Evolutionary conservation across 164 flowering plant species (phyloP).

Genomic region (Dillenia turbinata): DNA sequence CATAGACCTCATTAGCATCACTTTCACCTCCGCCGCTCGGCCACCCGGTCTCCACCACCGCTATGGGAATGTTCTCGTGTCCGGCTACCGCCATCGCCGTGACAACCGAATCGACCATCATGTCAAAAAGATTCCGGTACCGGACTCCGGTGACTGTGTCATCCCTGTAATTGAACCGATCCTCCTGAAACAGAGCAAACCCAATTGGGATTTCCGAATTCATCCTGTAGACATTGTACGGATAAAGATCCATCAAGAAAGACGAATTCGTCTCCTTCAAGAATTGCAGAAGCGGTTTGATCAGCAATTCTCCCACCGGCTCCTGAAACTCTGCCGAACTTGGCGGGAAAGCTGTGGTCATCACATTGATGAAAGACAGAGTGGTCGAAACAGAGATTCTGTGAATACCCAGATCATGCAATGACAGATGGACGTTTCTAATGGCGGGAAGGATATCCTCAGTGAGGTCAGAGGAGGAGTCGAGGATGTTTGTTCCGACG

Average conservation of each 20-base stretch:
- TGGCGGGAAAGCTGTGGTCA: conserved; percentile 67
- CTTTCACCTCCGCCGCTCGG: conserved; percentile 55
- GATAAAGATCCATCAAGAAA: conserved; percentile 60
- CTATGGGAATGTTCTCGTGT: conserved; percentile 52
- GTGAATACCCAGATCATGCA: conserved; percentile 52
- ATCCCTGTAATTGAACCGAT: conserved; percentile 53
- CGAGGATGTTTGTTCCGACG: conserved; percentile 46
- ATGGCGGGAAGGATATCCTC: conserved; percentile 53
- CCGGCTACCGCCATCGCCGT: conserved; percentile 63
- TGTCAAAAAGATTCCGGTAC: conserved; percentile 72
- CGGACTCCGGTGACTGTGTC: conserved; percentile 64
- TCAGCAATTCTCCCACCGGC: conserved; percentile 22
- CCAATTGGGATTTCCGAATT: conserved; percentile 59
- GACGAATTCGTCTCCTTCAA: conserved; percentile 55
- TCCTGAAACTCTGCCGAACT: conserved; percentile 58
- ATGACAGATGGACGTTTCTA: conserved; percentile 39
- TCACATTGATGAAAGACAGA: conserved; percentile 47
- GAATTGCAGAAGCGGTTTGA: conserved; percentile 62
- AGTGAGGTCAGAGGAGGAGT: conserved; percentile 23
- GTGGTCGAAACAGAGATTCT: conserved; percentile 66
- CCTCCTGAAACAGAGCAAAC: conserved; percentile 61
- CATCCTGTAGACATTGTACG: conserved; percentile 55
- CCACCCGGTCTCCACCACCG: conserved; percentile 90
- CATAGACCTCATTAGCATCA: conserved; percentile 40
- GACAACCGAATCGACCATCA: conserved; percentile 70